Base-by-base conservation (phyloP, 352 stramenopile genomes). In the Phytopythium cucurbitacearum region DNA sequence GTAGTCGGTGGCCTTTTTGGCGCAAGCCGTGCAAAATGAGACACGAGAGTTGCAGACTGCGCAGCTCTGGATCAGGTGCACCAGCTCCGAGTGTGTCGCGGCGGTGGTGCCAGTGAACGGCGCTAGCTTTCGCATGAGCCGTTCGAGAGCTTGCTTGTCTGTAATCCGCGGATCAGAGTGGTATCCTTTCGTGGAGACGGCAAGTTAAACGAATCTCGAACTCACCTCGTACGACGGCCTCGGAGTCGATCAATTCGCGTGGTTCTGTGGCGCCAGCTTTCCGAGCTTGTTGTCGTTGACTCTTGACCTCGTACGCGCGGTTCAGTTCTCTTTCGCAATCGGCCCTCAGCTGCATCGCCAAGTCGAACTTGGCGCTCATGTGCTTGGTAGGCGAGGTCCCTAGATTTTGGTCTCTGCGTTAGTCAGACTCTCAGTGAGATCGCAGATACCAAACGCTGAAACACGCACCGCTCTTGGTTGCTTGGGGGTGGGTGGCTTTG, bases 111-210 rank as follows among this genome's bases (percentile, higher is more conserved):
- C 82, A 51, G 87, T 77, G 6, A 69, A 68, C 4, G 80, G 80
- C 0, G 80, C 84, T 4, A 91, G 66, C 46, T 83, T 85, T 12
- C 80, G 59, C 51, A 91, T 60, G 28, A 89, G 57, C 1, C 76
- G 60, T 52, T 89, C 71, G n/a, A 86, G 66, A 5, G 70, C 65
- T 13, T 56, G 57, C 15, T 79, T 85, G 40, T 89, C 79, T 89
- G 38, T 13, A 43, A 40, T 12, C 16, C 7, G 11, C 52, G 48
- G 0, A n/a, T 63, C 35, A 60, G 35, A n/a, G 48, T 16, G 45
- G 35, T 46, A 10, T 54, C 12, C n/a, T 3, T 13, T 11, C 5
- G 41, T 35, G 11, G 39, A 33, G 12, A 16, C 1, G 6, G 8
- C 32, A 1, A 3, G 3, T 37, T 0, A 7, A 50, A 15, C 42